phyloP scores from a whole-genome alignment of 805 yeast species.

The Barnettozyma populi region DNA sequence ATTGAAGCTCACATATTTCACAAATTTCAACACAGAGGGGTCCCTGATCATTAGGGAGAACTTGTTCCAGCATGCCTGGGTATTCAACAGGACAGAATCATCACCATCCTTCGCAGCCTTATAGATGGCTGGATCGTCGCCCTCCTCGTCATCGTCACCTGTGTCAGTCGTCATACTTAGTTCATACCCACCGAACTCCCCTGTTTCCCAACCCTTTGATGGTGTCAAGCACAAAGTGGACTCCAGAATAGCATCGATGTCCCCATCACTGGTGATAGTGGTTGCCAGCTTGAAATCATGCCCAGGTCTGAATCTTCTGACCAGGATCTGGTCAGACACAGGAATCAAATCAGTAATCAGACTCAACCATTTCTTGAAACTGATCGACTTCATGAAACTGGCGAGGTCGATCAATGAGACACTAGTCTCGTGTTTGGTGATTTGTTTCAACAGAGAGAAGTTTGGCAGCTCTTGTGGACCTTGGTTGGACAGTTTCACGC shows the following conservation, averaged over 20 bases:
- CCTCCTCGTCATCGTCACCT: slow-evolving; percentile 39
- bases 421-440: slow-evolving; percentile 27
- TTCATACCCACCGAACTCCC: slow-evolving; percentile 95
- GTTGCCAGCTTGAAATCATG: slow-evolving; percentile 91
- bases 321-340: slow-evolving; percentile 59
- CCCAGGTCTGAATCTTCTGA: slow-evolving; percentile 92
- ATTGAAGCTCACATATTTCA: slow-evolving; percentile 82
- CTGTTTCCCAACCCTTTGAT: slow-evolving; percentile 73
- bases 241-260: slow-evolving; percentile 49
- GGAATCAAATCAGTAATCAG: slow-evolving; percentile 57
- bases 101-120: slow-evolving; percentile 51
- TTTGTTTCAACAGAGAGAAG: slow-evolving; percentile 33
- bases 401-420: slow-evolving; percentile 47
- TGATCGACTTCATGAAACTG: slow-evolving; percentile 49
- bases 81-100: slow-evolving; percentile 70
- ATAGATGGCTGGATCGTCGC: slow-evolving; percentile 85
- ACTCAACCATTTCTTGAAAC: slow-evolving; percentile 67
- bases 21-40: slow-evolving; percentile 79
- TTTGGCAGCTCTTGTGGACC: slow-evolving; percentile 50
- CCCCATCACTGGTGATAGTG: slow-evolving; percentile 34
- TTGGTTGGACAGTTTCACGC: slow-evolving; percentile 30
- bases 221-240: slow-evolving; percentile 84
- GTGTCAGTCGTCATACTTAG: slow-evolving; percentile 65
- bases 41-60: slow-evolving; percentile 77
- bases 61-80: slow-evolving; percentile 81